Evolutionary conservation across 108 stramenopile species (phyloP).

Genomic region (Nitzschia inconspicua): DNA sequence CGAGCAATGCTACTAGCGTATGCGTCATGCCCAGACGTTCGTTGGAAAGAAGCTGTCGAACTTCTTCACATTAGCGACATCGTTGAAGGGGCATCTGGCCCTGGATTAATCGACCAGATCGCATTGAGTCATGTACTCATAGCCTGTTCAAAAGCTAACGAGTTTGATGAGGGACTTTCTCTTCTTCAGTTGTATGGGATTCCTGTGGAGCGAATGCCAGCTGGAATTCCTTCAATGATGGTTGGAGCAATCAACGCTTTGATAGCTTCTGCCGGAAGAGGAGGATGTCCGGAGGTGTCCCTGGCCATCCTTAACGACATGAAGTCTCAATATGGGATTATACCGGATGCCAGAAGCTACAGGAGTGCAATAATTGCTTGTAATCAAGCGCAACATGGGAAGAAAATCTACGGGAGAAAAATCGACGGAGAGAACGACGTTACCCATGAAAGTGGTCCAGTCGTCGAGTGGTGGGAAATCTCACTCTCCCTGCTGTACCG

Average conservation of each 20-base stretch:
- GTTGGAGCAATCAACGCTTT: slow-evolving; percentile 53
- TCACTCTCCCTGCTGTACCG: slow-evolving; percentile 58
- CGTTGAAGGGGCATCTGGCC: slow-evolving; percentile 31
- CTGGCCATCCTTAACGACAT: slow-evolving; percentile 59
- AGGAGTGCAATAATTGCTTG: slow-evolving; percentile 70
- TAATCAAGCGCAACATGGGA: slow-evolving; percentile 67
- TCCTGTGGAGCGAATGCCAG: slow-evolving; percentile 7
- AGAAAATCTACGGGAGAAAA: not conserved
- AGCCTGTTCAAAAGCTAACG: slow-evolving; percentile 43
- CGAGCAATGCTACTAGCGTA: slow-evolving; percentile 59
- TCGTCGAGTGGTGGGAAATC: slow-evolving; percentile 71
- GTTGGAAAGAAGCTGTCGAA: slow-evolving; percentile 57
- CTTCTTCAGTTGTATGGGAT: slow-evolving; percentile 58
- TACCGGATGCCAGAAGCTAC: slow-evolving; percentile 49
- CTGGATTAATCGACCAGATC: slow-evolving; percentile 39
- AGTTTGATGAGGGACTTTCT: slow-evolving; percentile 57
- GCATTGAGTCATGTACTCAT: slow-evolving; percentile 49
- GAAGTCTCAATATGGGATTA: slow-evolving; percentile 27
- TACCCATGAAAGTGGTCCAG: not conserved
- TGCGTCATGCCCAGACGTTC: slow-evolving; percentile 16
- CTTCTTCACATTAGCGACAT: slow-evolving; percentile 63
- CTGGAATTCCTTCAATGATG: slow-evolving; percentile 12
- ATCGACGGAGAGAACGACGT: not conserved
- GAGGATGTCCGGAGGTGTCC: slow-evolving; percentile 58
- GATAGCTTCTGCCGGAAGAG: slow-evolving; percentile 61